Evolutionary conservation across 2,329 filamentous ascomycete genomes (phyloP), one percentile per base, ranked within the genome.

Genomic region (Blastomyces percursus): DNA sequence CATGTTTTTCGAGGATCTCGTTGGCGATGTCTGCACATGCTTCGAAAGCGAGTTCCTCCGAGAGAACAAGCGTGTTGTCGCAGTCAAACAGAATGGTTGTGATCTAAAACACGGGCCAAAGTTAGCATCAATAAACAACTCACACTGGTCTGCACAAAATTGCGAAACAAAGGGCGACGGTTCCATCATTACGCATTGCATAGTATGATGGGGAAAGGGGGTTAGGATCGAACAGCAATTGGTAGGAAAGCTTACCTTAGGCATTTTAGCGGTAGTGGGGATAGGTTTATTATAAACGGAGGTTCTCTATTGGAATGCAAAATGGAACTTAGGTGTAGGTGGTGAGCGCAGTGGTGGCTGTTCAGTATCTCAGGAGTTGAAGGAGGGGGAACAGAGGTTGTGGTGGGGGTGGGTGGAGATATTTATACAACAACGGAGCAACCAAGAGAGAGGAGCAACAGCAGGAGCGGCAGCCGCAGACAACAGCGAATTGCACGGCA

Each of bases 51-150:
- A 96, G 83, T 71, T 89, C 86, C 80, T 96, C 92, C 61, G 90
- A 95, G 70, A 94, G 85, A 74, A 94, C 91, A 74, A 96, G 90
- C 67, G 91, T 96, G 83, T 96, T 96, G 84, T 96, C 79, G 67
- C 79, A 81, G 68, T 91, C 88, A 75, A 91, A 88, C 69, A 91
- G 82, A 72, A 91, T 79, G 67, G 87, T 83, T 62, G 81, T 89
- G 77, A 90, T 87, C 82, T 86, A 69, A 52, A 67, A 40, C 19
- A 40, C 44, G 44, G 56, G 24, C 38, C 6, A 55, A 59, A 59
- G 48, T 62, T 27, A 62, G 66, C 69, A 40, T 40, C 21, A 8
- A 58, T 0, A 16, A 11, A n/a, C 51, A 46, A 12, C 55, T 32
- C 19, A 35, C 40, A 55, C n/a, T 21, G 21, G 42, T 38, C 40